Conservation (phyloP, 2,329 filamentous ascomycete genomes). For the Stemphylium lycopersici region DNA sequence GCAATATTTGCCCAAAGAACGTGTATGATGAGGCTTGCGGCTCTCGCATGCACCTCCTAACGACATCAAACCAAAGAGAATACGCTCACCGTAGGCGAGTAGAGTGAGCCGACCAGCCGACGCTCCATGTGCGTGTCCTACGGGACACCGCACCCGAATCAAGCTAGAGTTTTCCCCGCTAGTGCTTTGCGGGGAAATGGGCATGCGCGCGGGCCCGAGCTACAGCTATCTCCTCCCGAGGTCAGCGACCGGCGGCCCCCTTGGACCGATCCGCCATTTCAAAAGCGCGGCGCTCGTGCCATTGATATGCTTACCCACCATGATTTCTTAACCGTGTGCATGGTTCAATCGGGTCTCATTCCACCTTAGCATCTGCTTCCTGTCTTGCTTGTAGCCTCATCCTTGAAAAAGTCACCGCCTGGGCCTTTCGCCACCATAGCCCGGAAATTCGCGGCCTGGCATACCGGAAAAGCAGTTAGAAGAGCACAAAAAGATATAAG, state of each 20-base stretch:
- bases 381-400: background rate
- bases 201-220: background rate
- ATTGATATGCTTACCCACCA: background rate
- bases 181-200: constrained; percentile 13
- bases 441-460: too few species aligned
- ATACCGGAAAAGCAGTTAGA: too few species aligned
- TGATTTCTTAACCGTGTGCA: background rate
- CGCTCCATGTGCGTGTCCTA: background rate
- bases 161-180: constrained; percentile 8
- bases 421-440: too few species aligned
- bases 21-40: too few species aligned
- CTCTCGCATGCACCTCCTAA: too few species aligned
- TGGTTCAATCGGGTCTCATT: background rate
- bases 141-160: background rate
- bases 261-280: constrained; percentile 10
- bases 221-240: constrained; percentile 10
- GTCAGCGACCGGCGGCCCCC: constrained; percentile 8
- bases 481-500: too few species aligned
- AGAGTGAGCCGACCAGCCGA: background rate
- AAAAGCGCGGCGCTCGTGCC: constrained; percentile 1
- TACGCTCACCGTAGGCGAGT: too few species aligned
- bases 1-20: too few species aligned
- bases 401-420: too few species aligned
- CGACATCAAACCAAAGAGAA: too few species aligned
- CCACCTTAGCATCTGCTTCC: background rate